Percentiles rank a stretch among this genome's conserved stretches.
Evolutionary conservation across 192 early-diverging fungal genomes (phyloP).

Genomic region (Chytriomyces sp.): DNA sequence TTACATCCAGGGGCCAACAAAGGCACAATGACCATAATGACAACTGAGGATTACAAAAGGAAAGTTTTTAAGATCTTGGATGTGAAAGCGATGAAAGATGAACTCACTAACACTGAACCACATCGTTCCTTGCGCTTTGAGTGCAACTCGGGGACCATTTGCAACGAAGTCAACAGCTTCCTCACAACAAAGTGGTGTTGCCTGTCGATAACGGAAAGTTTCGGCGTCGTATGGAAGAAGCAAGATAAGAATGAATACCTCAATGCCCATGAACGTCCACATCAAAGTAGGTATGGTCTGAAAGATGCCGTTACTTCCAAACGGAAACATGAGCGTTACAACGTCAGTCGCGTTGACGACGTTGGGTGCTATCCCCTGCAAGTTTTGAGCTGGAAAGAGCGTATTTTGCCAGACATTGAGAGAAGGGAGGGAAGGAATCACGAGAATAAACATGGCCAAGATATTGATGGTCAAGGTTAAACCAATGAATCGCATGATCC

Average conservation of each 20-base stretch:
- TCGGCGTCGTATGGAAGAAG: not conserved
- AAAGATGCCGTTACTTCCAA: constrained; percentile 2
- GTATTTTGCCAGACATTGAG: not conserved
- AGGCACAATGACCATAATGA: not conserved
- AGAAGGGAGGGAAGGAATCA: not conserved
- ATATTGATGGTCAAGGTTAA: not conserved
- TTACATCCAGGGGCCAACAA: constrained; percentile 1
- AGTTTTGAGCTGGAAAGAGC: not conserved
- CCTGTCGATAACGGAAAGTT: not conserved
- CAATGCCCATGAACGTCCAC: constrained; percentile 9
- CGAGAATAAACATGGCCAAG: not conserved
- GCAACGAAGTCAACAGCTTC: constrained; percentile 1
- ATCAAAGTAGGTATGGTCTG: constrained; percentile 11
- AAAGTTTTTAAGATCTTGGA: not conserved
- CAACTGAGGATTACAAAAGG: not conserved
- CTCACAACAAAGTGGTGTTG: not conserved
- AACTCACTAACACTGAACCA: not conserved
- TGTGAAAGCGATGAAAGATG: not conserved
- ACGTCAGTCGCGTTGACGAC: too few species aligned
- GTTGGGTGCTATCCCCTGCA: too few species aligned
- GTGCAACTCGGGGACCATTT: not conserved
- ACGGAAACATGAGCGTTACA: constrained; percentile 6
- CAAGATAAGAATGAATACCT: not conserved
- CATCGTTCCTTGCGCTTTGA: not conserved
- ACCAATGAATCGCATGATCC: not conserved